Conservation (phyloP, 306 rosid genomes). For the Clitoria ternatea region DNA sequence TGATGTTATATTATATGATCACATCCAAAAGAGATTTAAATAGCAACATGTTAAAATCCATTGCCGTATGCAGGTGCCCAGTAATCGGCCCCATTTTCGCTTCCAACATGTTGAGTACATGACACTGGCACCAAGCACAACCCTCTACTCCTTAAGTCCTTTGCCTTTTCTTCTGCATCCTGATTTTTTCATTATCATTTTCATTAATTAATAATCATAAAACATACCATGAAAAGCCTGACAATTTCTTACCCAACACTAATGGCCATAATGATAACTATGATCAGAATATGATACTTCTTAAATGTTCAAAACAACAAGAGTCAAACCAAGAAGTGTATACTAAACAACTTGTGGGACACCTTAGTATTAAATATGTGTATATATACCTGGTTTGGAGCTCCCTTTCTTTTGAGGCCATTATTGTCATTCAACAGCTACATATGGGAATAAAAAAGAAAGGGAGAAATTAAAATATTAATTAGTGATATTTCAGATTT, state of each 20-base stretch:
- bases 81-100: slow-evolving; percentile 69
- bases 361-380: not conserved
- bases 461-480: not conserved
- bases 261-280: slow-evolving; percentile 21
- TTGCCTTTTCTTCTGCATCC: slow-evolving; percentile 38
- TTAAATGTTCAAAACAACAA: not conserved
- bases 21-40: too few species aligned
- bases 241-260: not conserved
- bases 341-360: slow-evolving; percentile 9
- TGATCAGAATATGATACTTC: not conserved
- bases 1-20: slow-evolving; percentile 40
- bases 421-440: slow-evolving; percentile 42
- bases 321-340: slow-evolving; percentile 27
- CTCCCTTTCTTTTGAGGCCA: slow-evolving; percentile 45
- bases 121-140: slow-evolving; percentile 79
- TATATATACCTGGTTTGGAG: slow-evolving; percentile 35
- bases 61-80: slow-evolving; percentile 73
- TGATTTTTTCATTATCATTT: slow-evolving; percentile 9
- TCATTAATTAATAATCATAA: not conserved
- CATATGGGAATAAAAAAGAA: slow-evolving; percentile 14
- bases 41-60: slow-evolving; percentile 32
- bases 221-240: not conserved
- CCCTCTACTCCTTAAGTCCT: slow-evolving; percentile 75
- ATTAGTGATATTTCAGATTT: not conserved
- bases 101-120: slow-evolving; percentile 71